Base-by-base conservation (phyloP, 2,329 filamentous ascomycete species). In the Parafenestella ontariensis region DNA sequence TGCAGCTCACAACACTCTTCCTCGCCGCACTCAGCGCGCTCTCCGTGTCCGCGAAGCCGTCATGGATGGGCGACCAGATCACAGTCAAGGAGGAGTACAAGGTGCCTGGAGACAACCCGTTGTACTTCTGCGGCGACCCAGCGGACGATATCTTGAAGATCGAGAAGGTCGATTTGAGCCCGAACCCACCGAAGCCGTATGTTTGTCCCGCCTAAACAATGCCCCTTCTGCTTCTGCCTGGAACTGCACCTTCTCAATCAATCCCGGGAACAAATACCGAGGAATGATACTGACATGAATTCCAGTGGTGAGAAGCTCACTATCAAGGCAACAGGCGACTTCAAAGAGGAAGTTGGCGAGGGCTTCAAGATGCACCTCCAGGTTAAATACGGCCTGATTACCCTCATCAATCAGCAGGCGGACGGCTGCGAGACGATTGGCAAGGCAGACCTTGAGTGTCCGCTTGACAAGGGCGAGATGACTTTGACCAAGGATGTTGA, bases 331-430 rank as follows among this genome's bases (percentile, higher is more conserved):
- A 82, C 79, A 28, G 95, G 94, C 52, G 85, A 80, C n/a, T 84
- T 98, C 61, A 84, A 83, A 65, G 78, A 96, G 70, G 78, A 83
- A 46, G 87, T 99, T 61, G 84, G 87, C 50, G 75, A 92, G 54
- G 94, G 92, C 54, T 91, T 94, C 56, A 91, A 90, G 68, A 89
- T 97, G 59, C 82, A 89, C 43, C 76, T 99, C 36, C 85, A 88
- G 64, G 94, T 99, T 79, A 97, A 96, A 80, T 97, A 96, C 77
- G 94, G 94, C 56, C 83, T 96, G 63, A 97, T 99, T 76, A 90
- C 87, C 50, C 85, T 99, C 61, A 87, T 99, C 77, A 91, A 85
- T 76, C 90, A 90, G 62, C 85, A 83, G 64, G 87, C 89, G 69
- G 89, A 96, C 72, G 85, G 98, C 33, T 99, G 95, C 81, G 90